These are phyloP conservation scores for Boletus speciosus DNA, from an alignment of 768 basidiomycete species.

Conservation along the genomic window DNA sequence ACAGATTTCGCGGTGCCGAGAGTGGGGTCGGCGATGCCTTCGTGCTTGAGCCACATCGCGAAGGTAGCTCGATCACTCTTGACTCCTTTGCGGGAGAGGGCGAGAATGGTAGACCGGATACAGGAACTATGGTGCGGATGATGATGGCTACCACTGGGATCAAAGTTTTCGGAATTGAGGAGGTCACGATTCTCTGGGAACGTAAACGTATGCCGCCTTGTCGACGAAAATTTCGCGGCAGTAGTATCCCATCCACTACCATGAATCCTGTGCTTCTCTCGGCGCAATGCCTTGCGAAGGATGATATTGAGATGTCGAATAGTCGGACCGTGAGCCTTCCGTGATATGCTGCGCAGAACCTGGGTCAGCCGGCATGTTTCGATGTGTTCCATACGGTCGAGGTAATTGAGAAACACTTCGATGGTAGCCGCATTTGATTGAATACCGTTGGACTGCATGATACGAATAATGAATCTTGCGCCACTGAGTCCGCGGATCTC, in stretches of 20 bases:
- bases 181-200: conserved; percentile 11
- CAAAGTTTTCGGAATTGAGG: conserved; percentile 34
- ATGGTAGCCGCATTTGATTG: conserved; percentile 52
- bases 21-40: conserved; percentile 52
- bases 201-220: conserved; percentile 18
- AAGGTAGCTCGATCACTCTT: conserved; percentile 56
- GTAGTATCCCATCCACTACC: conserved; percentile 46
- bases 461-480: conserved; percentile 43
- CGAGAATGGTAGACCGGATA: conserved; percentile 42
- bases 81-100: conserved; percentile 45
- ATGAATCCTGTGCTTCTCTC: conserved; percentile 45
- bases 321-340: conserved; percentile 43
- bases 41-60: conserved; percentile 60
- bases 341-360: conserved; percentile 44
- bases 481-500: conserved; percentile 46
- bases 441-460: conserved; percentile 54
- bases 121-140: conserved; percentile 31
- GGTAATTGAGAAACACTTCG: conserved; percentile 51
- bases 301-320: conserved; percentile 56
- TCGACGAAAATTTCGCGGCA: conserved; percentile 38
- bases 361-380: conserved; percentile 46
- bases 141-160: conserved; percentile 46
- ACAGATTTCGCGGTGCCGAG: conserved; percentile 48
- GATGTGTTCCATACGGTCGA: conserved; percentile 42
- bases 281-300: conserved; percentile 48